Evolutionary conservation across 2,329 filamentous ascomycete genomes (phyloP).

Genomic region (Nannizzia gypsea): DNA sequence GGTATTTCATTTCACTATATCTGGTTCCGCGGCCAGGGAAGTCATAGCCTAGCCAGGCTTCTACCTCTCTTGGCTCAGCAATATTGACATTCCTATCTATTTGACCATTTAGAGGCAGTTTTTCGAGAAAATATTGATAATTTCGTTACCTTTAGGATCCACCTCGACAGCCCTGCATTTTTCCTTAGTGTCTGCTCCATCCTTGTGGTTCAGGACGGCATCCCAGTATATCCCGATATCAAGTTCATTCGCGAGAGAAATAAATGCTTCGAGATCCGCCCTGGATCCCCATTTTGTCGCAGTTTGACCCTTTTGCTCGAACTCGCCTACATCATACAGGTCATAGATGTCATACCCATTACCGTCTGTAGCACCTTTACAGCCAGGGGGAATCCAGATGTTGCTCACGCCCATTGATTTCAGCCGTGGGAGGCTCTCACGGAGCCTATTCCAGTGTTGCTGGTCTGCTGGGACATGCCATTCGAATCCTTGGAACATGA

Average conservation of each 20-base stretch:
- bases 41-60: constrained; percentile 56
- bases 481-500: constrained; percentile 58
- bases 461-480: constrained; percentile 56
- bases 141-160: constrained; percentile 36
- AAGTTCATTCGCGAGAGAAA: constrained; percentile 39
- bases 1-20: constrained; percentile 53
- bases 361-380: constrained; percentile 51
- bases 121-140: background rate
- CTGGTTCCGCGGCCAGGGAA: constrained; percentile 50
- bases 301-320: constrained; percentile 53
- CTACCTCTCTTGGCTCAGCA: constrained; percentile 49
- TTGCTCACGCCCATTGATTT: constrained; percentile 50
- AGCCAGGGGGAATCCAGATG: constrained; percentile 59
- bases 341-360: constrained; percentile 63
- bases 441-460: constrained; percentile 50
- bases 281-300: constrained; percentile 59
- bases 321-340: constrained; percentile 59
- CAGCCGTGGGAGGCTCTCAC: constrained; percentile 41
- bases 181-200: constrained; percentile 55
- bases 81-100: constrained; percentile 8
- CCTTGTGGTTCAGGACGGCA: constrained; percentile 61
- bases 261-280: constrained; percentile 47
- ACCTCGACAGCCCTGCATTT: constrained; percentile 53
- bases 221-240: constrained; percentile 55
- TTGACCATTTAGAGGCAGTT: background rate